Percentiles rank a stretch among this genome's conserved stretches.
Conservation (phyloP, 2,329 filamentous ascomycete genomes). For the Sporothrix schenckii region DNA sequence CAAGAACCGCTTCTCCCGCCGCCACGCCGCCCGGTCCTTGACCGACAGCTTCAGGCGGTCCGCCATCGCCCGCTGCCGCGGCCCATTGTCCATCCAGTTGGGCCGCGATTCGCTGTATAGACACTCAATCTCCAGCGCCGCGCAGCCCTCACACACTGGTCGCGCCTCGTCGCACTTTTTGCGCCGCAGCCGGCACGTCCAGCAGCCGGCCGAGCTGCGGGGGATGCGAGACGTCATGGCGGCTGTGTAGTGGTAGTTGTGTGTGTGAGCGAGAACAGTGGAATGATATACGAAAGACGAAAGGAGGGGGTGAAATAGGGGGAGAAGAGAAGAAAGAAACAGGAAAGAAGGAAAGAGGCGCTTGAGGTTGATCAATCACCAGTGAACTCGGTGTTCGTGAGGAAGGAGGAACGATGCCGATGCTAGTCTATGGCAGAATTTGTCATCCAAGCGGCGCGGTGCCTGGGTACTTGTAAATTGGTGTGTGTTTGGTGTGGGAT, state of each 20-base stretch:
- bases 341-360: too few relatives aligned
- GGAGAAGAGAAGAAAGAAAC: too few relatives aligned
- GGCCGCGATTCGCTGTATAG: constrained; percentile 57
- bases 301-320: background rate
- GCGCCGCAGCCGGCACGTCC: constrained; percentile 63
- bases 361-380: background rate
- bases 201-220: constrained; percentile 56
- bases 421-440: background rate
- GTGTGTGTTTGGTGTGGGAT: too few relatives aligned
- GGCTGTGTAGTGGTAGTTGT: background rate
- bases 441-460: background rate
- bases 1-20: constrained; percentile 54
- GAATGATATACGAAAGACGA: background rate
- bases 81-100: constrained; percentile 60
- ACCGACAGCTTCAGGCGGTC: constrained; percentile 60
- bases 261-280: background rate
- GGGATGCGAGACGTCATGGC: background rate
- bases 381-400: background rate
- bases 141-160: constrained; percentile 57
- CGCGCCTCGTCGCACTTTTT: constrained; percentile 63
- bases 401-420: background rate
- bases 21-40: constrained; percentile 56
- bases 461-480: too few relatives aligned
- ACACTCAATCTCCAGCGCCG: constrained; percentile 59
- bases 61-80: constrained; percentile 54